Conservation (phyloP, 805 yeast genomes). For the Hyphopichia homilentoma region DNA sequence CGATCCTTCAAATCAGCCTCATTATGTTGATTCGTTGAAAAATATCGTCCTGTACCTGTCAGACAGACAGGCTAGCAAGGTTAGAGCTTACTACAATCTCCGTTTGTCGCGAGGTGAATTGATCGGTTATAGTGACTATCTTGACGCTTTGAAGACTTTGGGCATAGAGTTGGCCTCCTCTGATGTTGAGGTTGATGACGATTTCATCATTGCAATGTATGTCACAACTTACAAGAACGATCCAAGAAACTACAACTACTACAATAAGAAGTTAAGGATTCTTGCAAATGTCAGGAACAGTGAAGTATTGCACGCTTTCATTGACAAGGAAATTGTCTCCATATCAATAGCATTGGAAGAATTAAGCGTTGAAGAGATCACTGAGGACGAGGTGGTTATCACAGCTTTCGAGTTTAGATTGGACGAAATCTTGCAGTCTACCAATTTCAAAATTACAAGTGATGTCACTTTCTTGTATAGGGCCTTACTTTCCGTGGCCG, state of each 20-base stretch:
- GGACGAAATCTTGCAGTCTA: conserved; percentile 43
- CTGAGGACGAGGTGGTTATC: conserved; percentile 60
- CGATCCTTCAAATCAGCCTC: conserved; percentile 27
- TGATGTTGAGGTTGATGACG: conserved; percentile 25
- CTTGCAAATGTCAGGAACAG: conserved; percentile 26
- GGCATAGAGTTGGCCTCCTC: conserved; percentile 19
- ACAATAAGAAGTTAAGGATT: conserved; percentile 23
- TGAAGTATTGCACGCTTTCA: conserved; percentile 14
- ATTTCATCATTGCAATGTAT: conserved; percentile 32
- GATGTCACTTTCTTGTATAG: conserved; percentile 42
- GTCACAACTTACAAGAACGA: conserved; percentile 25
- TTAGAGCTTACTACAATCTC: conserved; percentile 26
- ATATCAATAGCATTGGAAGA: conserved; percentile 30
- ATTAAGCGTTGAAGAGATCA: conserved; percentile 37
- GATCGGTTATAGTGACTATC: conserved; percentile 32
- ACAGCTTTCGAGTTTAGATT: conserved; percentile 69
- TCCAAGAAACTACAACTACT: conserved; percentile 34
- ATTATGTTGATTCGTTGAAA: conserved; percentile 37
- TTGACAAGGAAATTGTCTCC: conserved; percentile 33
- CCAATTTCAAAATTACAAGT: conserved; percentile 29
- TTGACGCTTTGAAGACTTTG: conserved; percentile 26
- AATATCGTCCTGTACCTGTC: conserved; percentile 15
- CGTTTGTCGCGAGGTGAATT: conserved; percentile 24
- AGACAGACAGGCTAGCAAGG: conserved; percentile 13
- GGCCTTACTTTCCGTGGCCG: conserved; percentile 61